Evolutionary conservation across 345 rosid genomes (phyloP).

Genomic region (Heritiera fomes): DNA sequence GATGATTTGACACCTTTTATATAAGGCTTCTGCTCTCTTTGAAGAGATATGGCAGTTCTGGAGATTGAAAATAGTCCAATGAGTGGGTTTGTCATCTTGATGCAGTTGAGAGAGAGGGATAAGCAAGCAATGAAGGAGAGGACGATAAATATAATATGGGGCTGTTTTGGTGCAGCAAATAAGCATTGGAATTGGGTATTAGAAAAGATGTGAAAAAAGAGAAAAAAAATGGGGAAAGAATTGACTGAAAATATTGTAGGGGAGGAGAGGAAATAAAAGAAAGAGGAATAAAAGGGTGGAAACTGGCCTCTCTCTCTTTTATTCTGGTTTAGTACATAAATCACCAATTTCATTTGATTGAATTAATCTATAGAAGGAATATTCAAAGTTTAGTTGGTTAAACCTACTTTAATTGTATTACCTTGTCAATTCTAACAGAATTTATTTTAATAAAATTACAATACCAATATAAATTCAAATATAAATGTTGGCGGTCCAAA

Average conservation of each 20-base stretch:
- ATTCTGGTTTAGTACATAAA: neutral
- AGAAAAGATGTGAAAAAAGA: neutral
- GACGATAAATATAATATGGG: neutral
- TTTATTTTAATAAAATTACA: neutral
- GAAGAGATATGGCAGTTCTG: neutral
- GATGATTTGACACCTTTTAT: neutral
- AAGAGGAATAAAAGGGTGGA: neutral
- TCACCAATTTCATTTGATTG: neutral
- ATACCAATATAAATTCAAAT: neutral
- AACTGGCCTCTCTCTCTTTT: neutral
- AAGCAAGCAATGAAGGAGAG: neutral
- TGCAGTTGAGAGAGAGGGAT: neutral
- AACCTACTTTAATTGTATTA: neutral
- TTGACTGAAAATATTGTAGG: neutral
- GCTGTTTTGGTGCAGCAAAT: neutral
- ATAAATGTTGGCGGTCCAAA: neutral
- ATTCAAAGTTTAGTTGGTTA: neutral
- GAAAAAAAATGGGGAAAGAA: neutral
- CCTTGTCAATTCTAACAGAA: neutral
- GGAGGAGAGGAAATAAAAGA: neutral
- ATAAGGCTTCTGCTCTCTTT: neutral
- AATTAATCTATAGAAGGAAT: neutral
- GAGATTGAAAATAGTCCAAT: neutral
- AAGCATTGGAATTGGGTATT: neutral
- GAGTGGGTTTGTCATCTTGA: neutral